phyloP scores from a whole-genome alignment of 768 basidiomycete genomes.

The Lactarius sp. region DNA sequence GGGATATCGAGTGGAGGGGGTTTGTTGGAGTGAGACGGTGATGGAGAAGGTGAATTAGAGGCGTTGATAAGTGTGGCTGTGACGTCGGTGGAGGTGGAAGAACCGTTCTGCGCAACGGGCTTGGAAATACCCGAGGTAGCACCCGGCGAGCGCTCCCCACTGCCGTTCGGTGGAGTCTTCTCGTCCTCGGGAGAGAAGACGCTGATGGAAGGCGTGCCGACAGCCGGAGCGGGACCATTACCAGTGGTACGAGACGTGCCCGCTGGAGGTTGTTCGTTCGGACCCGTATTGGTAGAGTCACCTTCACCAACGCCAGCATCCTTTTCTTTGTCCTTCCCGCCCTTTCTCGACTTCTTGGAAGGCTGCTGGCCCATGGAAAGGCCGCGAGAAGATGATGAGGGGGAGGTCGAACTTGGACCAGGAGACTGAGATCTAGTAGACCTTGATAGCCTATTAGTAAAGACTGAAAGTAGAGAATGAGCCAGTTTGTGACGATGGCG shows the following conservation, averaged over 20 bases:
- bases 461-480: slow-evolving; percentile 72
- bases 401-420: slow-evolving; percentile 45
- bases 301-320: slow-evolving; percentile 39
- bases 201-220: slow-evolving; percentile 37
- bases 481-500: slow-evolving; percentile 55
- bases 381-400: slow-evolving; percentile 35
- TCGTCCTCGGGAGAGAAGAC: slow-evolving; percentile 34
- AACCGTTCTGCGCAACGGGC: slow-evolving; percentile 24
- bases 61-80: slow-evolving; percentile 35
- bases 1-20: slow-evolving; percentile 73
- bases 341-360: slow-evolving; percentile 76
- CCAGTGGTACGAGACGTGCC: slow-evolving; percentile 44
- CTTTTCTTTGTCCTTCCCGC: slow-evolving; percentile 63
- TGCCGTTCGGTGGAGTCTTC: slow-evolving; percentile 40
- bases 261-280: slow-evolving; percentile 36
- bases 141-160: slow-evolving; percentile 33
- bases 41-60: slow-evolving; percentile 27
- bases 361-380: slow-evolving; percentile 77
- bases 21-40: slow-evolving; percentile 32
- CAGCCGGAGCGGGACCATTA: slow-evolving; percentile 31
- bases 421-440: slow-evolving; percentile 69
- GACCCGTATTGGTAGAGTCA: slow-evolving; percentile 41
- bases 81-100: slow-evolving; percentile 37
- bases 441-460: slow-evolving; percentile 66
- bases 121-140: slow-evolving; percentile 26